Evolutionary conservation across 2,329 filamentous ascomycete species (phyloP).

Genomic region (Penicillium psychrosexuale): DNA sequence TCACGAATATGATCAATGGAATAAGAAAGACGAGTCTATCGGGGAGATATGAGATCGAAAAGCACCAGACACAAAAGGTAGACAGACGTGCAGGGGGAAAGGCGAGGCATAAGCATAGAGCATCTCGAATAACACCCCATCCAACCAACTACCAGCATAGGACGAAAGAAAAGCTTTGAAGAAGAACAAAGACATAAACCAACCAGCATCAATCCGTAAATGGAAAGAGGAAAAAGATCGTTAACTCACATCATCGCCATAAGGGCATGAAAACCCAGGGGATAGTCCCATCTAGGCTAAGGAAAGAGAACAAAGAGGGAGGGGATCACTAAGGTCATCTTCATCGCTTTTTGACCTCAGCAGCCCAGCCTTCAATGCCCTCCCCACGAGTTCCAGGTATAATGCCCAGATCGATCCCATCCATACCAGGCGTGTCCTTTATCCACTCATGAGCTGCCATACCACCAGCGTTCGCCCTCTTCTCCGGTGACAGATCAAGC

Average conservation of each 20-base stretch:
- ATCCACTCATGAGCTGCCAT: constrained; percentile 87
- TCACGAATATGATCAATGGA: not conserved
- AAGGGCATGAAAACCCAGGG: constrained; percentile 8
- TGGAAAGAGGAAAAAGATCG: constrained; percentile 25
- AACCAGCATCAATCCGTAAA: constrained; percentile 26
- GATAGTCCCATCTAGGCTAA: constrained; percentile 15
- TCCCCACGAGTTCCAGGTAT: constrained; percentile 80
- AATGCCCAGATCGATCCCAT: constrained; percentile 69
- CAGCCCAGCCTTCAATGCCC: constrained; percentile 90
- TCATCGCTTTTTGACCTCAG: constrained; percentile 72
- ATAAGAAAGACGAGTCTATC: not conserved
- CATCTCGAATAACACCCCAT: constrained; percentile 4
- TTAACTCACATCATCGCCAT: constrained; percentile 24
- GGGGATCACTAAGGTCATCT: not conserved
- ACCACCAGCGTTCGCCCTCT: constrained; percentile 89
- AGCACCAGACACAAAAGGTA: not conserved
- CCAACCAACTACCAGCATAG: constrained; percentile 9
- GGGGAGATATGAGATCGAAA: not conserved
- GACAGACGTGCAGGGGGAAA: not conserved
- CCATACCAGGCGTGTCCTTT: constrained; percentile 84
- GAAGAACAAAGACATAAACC: constrained; percentile 16
- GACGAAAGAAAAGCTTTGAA: constrained; percentile 4
- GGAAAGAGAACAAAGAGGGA: constrained; percentile 3
- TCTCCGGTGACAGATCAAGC: constrained; percentile 83
- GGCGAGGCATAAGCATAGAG: constrained; percentile 2